Base-by-base conservation (phyloP, 768 basidiomycete genomes). In the Obba rivulosa region DNA sequence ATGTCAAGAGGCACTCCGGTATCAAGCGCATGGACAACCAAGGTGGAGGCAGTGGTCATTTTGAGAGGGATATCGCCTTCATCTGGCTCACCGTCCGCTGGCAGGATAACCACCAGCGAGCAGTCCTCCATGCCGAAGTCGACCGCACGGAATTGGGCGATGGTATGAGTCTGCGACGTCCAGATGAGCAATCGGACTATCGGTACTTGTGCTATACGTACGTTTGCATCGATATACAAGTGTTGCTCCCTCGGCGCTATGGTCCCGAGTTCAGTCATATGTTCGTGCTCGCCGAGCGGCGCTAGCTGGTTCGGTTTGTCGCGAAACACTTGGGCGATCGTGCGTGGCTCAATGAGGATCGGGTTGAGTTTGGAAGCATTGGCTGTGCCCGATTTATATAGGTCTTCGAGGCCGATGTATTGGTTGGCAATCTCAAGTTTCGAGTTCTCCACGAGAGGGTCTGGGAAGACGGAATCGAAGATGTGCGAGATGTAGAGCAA, bases 81-180 rank as follows among this genome's bases (percentile, higher is more conserved):
- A 24, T 46, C 37, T 11, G n/a, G 35, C 21, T 16, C 46, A 22
- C 43, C 37, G 13, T 24, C 23, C 13, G 34, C 31, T n/a, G 52
- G 52, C 35, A 53, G 52, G n/a, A 40, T 45, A 34, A 53, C 20
- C 28, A 49, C 48, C 18, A 49, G 52, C 31, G 22, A 31, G 48
- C 52, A 49, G 20, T 49, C 52, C 21, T 53, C 52, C 48, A 49
- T 53, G 34, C 52, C 52, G 34, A 47, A 54, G 52, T 54, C 52
- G 34, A 54, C 50, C 22, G 49, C 45, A 45, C 52, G 52, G 41
- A 47, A 50, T 18, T 54, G 52, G 16, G 47, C 38, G 36, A 54
- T 18, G 10, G 49, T 50, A 28, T 46, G 52, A 8, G 44, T 41
- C 52, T 53, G 24, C 25, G 7, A 22, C 4, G 9, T 5, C 28